A percentile compares a stretch with the other conserved stretches of the same genome.
These are phyloP conservation scores for Murraya paniculata DNA, from an alignment of 345 rosid genomes.

Conservation along the genomic window DNA sequence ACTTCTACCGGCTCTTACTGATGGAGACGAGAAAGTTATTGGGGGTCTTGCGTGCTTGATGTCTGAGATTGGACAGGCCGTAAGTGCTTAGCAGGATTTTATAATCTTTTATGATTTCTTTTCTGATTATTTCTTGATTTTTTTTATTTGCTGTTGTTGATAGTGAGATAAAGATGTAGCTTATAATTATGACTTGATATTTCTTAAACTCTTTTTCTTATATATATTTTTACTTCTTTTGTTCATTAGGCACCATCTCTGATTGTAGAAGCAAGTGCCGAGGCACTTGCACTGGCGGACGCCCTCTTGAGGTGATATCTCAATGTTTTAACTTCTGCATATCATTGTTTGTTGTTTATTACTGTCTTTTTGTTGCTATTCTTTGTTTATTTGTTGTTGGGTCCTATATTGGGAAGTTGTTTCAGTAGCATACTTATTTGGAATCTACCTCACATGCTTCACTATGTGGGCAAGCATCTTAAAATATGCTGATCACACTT, in stretches of 20 bases:
- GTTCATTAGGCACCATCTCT: conserved; percentile 73
- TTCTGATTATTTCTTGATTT: background rate
- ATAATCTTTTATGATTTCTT: background rate
- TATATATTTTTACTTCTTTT: conserved; percentile 13
- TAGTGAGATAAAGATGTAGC: conserved; percentile 7
- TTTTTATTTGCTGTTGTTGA: background rate
- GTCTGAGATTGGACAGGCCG: conserved; percentile 97
- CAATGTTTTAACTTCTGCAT: conserved; percentile 4
- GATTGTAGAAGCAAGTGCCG: conserved; percentile 81
- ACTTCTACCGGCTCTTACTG: conserved; percentile 71
- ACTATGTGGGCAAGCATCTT: background rate
- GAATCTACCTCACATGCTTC: background rate
- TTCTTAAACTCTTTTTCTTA: conserved; percentile 3
- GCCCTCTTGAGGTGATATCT: conserved; percentile 70
- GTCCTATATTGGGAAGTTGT: background rate
- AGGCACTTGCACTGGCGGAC: conserved; percentile 70
- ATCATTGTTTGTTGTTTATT: background rate
- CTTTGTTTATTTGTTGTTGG: background rate
- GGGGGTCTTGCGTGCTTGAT: conserved; percentile 85
- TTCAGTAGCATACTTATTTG: background rate
- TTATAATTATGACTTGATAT: conserved; percentile 8
- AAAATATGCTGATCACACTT: background rate
- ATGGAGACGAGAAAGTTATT: conserved; percentile 69
- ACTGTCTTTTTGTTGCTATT: background rate
- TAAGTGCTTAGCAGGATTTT: conserved; percentile 35